phyloP scores from a whole-genome alignment of 345 rosid species.

The Citrus australasica region DNA sequence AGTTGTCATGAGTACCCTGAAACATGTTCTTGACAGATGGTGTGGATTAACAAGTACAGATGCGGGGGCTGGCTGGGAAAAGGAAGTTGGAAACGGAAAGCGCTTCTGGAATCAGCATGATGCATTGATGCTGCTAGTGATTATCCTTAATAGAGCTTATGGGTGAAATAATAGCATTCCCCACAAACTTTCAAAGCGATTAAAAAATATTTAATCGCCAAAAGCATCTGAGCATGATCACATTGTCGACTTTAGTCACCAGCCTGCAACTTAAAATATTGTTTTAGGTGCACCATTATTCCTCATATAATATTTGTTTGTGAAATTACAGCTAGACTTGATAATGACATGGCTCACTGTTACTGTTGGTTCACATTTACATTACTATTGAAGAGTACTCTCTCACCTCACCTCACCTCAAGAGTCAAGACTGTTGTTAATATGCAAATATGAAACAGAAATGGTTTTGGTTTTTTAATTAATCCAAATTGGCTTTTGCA shows the following conservation, averaged over 20 bases:
- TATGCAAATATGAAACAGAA: background rate
- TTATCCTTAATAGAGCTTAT: background rate
- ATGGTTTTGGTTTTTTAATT: background rate
- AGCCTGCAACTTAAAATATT: background rate
- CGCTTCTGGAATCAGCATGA: background rate
- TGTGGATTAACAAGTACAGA: background rate
- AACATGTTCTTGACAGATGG: background rate
- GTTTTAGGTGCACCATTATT: background rate
- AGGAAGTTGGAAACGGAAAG: background rate
- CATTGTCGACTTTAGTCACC: background rate
- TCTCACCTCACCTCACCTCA: background rate
- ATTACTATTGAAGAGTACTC: background rate
- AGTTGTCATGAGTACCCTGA: no score
- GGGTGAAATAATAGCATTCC: background rate
- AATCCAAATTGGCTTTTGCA: background rate
- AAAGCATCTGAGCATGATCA: background rate
- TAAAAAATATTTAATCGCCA: background rate
- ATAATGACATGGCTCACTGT: background rate
- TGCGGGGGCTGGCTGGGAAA: background rate
- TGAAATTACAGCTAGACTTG: conserved; percentile 13
- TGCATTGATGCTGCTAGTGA: background rate
- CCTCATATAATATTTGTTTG: background rate
- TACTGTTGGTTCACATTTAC: background rate
- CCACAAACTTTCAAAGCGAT: background rate
- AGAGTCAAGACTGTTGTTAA: background rate